Percentiles rank a stretch among this genome's conserved stretches.
Conservation (phyloP, 345 rosid genomes). For the Euclidium syriacum region DNA sequence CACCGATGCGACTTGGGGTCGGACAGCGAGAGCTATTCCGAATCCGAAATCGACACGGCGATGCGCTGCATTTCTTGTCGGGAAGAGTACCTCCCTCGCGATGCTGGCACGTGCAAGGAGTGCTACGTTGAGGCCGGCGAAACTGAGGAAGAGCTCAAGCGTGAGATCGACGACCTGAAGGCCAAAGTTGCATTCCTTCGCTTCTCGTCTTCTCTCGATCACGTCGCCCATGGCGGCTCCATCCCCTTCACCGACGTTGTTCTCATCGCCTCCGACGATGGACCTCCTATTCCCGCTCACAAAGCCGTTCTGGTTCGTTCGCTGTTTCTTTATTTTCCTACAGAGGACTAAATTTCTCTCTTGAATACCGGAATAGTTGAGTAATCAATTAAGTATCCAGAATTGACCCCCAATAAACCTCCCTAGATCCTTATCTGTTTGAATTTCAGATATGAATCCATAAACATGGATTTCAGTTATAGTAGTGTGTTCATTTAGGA, state of each 20-base stretch:
- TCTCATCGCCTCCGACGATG: conserved; percentile 53
- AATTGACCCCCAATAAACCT: no score
- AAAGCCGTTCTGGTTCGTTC: conserved; percentile 60
- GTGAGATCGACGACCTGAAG: conserved; percentile 71
- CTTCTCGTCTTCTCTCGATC: conserved; percentile 47
- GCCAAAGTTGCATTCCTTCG: conserved; percentile 63
- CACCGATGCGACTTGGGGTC: not conserved
- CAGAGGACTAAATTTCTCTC: no score
- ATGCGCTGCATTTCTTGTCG: conserved; percentile 66
- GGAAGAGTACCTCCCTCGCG: conserved; percentile 44
- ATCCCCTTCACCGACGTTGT: conserved; percentile 51
- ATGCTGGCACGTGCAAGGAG: conserved; percentile 66
- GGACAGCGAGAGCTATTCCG: conserved; percentile 27
- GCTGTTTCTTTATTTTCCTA: not conserved
- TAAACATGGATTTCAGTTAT: no score
- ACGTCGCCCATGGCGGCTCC: conserved; percentile 22
- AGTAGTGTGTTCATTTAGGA: not conserved
- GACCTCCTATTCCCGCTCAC: conserved; percentile 52
- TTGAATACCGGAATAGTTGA: no score
- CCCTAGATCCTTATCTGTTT: no score
- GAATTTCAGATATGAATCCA: no score
- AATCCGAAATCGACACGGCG: conserved; percentile 26
- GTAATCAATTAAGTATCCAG: no score
- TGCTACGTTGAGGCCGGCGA: conserved; percentile 53
- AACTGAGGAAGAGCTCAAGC: conserved; percentile 68